A percentile compares a stretch with the other conserved stretches of the same genome.
phyloP scores from a whole-genome alignment of 495 filamentous ascomycete genomes.

The Hypoxylon cercidicola region DNA sequence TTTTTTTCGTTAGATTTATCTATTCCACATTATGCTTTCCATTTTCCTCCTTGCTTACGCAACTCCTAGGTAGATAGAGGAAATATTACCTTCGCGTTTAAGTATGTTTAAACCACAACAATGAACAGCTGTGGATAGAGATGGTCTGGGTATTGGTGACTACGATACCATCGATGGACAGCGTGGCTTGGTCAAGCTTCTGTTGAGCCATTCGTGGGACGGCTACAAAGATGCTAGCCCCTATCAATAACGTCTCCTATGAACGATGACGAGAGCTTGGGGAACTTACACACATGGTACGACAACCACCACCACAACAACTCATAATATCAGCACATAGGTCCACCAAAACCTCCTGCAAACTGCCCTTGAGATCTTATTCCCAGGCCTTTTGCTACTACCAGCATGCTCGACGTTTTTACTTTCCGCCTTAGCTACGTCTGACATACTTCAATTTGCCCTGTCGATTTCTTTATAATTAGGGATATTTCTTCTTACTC shows the following conservation, averaged over 20 bases:
- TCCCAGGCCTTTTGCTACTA: background rate
- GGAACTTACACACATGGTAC: conserved; percentile 73
- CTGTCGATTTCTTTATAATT: background rate
- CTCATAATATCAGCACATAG: conserved; percentile 68
- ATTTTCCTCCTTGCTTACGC: too few relatives aligned
- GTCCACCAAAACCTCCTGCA: conserved; percentile 75
- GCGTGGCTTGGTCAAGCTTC: conserved; percentile 71
- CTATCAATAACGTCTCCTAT: conserved; percentile 7
- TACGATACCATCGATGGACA: conserved; percentile 67
- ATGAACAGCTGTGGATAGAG: conserved; percentile 64
- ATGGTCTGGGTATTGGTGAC: conserved; percentile 68
- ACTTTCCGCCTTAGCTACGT: conserved; percentile 4
- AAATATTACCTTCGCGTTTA: too few relatives aligned
- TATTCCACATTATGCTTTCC: too few relatives aligned
- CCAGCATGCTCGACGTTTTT: background rate
- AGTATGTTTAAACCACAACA: too few relatives aligned
- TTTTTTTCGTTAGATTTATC: too few relatives aligned
- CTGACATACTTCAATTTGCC: conserved; percentile 7
- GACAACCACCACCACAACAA: conserved; percentile 65
- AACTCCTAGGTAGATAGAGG: too few relatives aligned
- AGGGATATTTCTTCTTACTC: background rate
- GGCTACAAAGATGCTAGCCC: conserved; percentile 71
- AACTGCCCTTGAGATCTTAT: conserved; percentile 46
- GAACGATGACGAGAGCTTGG: background rate
- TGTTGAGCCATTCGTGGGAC: conserved; percentile 77